Percentiles rank a stretch among this genome's conserved stretches.
phyloP scores from a whole-genome alignment of 805 yeast species.

The Cyberlindnera xylosilytica region DNA sequence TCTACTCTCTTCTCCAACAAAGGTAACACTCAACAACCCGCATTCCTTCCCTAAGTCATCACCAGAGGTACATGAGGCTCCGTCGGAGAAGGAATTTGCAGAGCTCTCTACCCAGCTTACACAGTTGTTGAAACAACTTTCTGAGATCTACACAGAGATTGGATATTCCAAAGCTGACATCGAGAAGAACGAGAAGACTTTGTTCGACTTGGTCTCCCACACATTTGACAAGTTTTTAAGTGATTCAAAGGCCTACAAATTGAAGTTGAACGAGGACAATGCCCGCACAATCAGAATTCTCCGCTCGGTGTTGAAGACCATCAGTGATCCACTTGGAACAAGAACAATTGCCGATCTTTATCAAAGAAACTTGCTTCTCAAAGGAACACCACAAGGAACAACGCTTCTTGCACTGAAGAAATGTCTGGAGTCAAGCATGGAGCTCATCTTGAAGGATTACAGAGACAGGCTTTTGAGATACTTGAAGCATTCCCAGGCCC shows the following conservation, averaged over 20 bases:
- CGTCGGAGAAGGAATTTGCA: slow-evolving; percentile 12
- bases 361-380: slow-evolving; percentile 34
- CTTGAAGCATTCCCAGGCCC: slow-evolving; percentile 11
- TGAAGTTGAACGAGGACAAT: slow-evolving; percentile 30
- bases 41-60: slow-evolving; percentile 8
- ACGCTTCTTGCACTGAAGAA: slow-evolving; percentile 34
- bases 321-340: slow-evolving; percentile 36
- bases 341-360: slow-evolving; percentile 40
- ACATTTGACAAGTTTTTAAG: slow-evolving; percentile 43
- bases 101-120: slow-evolving; percentile 20
- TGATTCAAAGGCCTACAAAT: slow-evolving; percentile 36
- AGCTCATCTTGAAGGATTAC: slow-evolving; percentile 30
- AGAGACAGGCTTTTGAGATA: slow-evolving; percentile 28
- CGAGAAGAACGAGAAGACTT: slow-evolving; percentile 43
- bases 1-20: slow-evolving; percentile 27
- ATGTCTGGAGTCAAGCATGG: slow-evolving; percentile 30
- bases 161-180: slow-evolving; percentile 54
- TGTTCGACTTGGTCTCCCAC: slow-evolving; percentile 47
- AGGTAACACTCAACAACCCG: slow-evolving; percentile 15
- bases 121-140: slow-evolving; percentile 35
- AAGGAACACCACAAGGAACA: slow-evolving; percentile 23
- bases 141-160: slow-evolving; percentile 46
- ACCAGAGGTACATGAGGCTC: background rate
- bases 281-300: slow-evolving; percentile 25
- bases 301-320: slow-evolving; percentile 30